A percentile compares a stretch with the other conserved stretches of the same genome.
Evolutionary conservation across 352 stramenopile genomes (phyloP).

Genomic region (Phytophthora brassicae): DNA sequence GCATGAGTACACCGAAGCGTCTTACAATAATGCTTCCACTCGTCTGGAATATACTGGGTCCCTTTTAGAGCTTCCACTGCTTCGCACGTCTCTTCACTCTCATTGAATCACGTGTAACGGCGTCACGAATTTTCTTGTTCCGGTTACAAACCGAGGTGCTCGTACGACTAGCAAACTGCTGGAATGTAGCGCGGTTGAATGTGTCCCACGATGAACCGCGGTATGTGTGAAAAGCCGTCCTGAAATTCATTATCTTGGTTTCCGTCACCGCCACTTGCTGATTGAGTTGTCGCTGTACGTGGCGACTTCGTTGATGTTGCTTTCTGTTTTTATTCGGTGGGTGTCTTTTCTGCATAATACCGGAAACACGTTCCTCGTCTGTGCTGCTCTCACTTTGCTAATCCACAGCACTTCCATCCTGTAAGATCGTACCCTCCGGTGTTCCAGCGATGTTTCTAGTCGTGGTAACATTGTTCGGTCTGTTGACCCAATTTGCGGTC

Average conservation of each 20-base stretch:
- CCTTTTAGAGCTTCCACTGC: not conserved
- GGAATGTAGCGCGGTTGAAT: no score
- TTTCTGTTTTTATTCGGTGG: not conserved
- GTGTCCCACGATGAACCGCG: not conserved
- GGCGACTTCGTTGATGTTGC: no score
- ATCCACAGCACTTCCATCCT: not conserved
- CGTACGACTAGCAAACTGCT: no score
- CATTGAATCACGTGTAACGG: not conserved
- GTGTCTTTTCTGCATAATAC: slow-evolving; percentile 1
- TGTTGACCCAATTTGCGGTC: no score
- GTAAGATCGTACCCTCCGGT: no score
- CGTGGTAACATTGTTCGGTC: no score
- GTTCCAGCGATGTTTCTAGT: no score
- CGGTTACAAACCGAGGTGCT: no score
- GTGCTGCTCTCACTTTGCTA: not conserved
- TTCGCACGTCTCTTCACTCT: not conserved
- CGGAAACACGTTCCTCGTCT: not conserved
- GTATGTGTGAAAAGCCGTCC: not conserved
- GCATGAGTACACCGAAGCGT: not conserved
- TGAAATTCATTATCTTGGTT: not conserved
- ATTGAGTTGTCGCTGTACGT: not conserved
- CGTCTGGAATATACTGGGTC: not conserved
- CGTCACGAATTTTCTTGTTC: not conserved
- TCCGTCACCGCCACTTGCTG: not conserved
- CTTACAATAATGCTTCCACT: not conserved